These are phyloP conservation scores for Leccinum subfulvum DNA, from an alignment of 1,284 basidiomycete genomes.

Conservation along the genomic window DNA sequence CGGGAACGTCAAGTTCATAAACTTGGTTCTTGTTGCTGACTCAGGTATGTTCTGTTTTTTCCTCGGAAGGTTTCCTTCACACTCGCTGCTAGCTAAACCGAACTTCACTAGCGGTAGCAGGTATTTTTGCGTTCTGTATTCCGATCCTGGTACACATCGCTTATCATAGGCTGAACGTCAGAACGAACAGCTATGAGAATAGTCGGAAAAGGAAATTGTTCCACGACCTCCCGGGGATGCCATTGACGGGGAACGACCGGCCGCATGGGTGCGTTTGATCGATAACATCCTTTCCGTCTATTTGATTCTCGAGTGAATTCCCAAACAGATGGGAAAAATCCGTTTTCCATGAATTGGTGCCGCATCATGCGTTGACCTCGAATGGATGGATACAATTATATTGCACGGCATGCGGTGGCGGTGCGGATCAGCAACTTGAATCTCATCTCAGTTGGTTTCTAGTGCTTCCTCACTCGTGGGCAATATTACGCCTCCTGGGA, in stretches of 20 bases:
- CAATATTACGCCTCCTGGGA: slow-evolving; percentile 58
- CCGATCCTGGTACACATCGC: slow-evolving; percentile 1
- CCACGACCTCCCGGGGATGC: slow-evolving; percentile 18
- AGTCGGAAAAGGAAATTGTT: slow-evolving; percentile 2
- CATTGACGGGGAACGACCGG: slow-evolving; percentile 11
- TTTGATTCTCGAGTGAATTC: not conserved
- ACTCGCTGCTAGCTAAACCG: slow-evolving; percentile 4
- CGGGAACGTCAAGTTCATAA: slow-evolving; percentile 27
- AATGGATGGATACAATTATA: slow-evolving; percentile 43
- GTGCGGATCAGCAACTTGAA: slow-evolving; percentile 28
- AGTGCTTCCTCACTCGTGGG: slow-evolving; percentile 49
- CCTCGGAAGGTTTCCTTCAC: slow-evolving; percentile 8
- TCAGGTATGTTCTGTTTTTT: slow-evolving; percentile 8
- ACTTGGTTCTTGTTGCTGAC: not conserved
- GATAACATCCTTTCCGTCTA: slow-evolving; percentile 4
- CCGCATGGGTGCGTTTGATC: slow-evolving; percentile 11
- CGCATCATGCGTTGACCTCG: slow-evolving; percentile 43
- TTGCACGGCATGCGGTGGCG: slow-evolving; percentile 51
- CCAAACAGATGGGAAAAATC: slow-evolving; percentile 38
- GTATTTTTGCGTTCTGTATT: slow-evolving; percentile 14
- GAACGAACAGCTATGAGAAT: slow-evolving; percentile 9
- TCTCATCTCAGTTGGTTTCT: slow-evolving; percentile 30
- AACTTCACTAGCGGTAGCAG: slow-evolving; percentile 18
- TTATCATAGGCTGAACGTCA: not conserved
- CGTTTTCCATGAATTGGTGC: slow-evolving; percentile 41